Evolutionary conservation across 164 flowering plant species (phyloP), one percentile per base, ranked within the genome.

Genomic region (Sedum album): DNA sequence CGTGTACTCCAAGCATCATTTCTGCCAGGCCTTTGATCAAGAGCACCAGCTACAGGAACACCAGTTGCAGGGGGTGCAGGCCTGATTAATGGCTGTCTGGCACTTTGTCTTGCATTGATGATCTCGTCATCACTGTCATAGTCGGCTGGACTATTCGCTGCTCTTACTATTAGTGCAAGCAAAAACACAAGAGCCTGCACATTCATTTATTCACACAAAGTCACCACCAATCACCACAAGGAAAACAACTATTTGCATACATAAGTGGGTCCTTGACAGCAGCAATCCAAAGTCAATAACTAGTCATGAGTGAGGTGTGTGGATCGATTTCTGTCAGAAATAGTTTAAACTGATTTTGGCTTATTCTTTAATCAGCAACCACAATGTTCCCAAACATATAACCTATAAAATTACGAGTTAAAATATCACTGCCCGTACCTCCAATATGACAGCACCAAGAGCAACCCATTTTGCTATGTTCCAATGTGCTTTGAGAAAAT

Each of bases 1-100:
- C 97, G 85, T 73, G 89, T 60, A 75, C 97, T 90, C 97, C 97
- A 90, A 68, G 97, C 94, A 76, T 90, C 97, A 77, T 76, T 90
- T 80, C 94, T 84, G 72, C 77, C 74, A 4, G 89, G 83, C 18
- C 94, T 86, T 48, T 82, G 82, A 74, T 90, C 97, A 68, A 82
- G 78, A 57, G 86, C 20, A 6, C 81, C 85, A 79, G 89, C 72
- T 65, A 75, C 92, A 69, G 92, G 92, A 23, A 78, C 85, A 51
- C 92, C 90, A 49, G 97, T 62, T 14, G 86, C 84, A 36, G 93
- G 86, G 78, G 25, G 78, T 36, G 82, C 75, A 65, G 78, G 84
- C 74, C 86, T 31, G 11, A 62, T 36, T 1, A 62, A 39, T 62
- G 66, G 66, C 39, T 62, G 66, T 36, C 66, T 62, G 0, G 26